Base-by-base conservation (phyloP, 2,329 filamentous ascomycete genomes). In the Claviceps citrina region DNA sequence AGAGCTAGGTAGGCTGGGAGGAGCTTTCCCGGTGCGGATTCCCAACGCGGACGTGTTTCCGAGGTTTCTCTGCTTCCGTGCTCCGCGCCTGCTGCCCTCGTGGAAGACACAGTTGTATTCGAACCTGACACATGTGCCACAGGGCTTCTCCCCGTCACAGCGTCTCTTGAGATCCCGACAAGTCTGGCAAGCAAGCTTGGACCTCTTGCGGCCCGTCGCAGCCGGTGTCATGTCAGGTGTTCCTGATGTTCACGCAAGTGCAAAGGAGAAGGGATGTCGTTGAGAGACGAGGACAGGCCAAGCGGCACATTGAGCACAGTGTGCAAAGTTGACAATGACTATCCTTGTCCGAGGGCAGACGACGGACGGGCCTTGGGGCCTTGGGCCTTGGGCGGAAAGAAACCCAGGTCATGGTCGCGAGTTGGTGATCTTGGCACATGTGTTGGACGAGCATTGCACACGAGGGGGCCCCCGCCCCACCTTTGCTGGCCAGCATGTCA, bases 121-220 rank as follows among this genome's bases (percentile, higher is more conserved):
- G 43, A 68, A 71, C 25, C 68, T 63, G 0, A 62, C 55, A 50
- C 71, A 75, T 26, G 67, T 69, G 36, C 60, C 61, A 49, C 71
- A 75, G 0, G 71, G 71, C 31, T 63, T 56, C 5, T 56, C 57
- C 10, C 70, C 70, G 44, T 73, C 67, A 46, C 71, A 75, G 54
- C 70, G 69, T 34, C 71, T 62, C 51, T 75, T 75, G 36, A 70
- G 64, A 10, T 71, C 61, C 27, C 71, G 62, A 42, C 71, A 75
- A 15, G 67, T 64, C 42, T 66, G 57, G 47, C 67, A 71, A 18
- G 66, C 67, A 7, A 64, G 44, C 30, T 60, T 61, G 19, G 66
- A 63, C 1, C 67, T 62, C 26, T 55, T 57, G 5, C 55, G 51
- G 3, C 50, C 51, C 36, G 32, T 31, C 18, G 32, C 22, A 7